phyloP scores from a whole-genome alignment of 192 early-diverging fungal genomes.

The Gonapodya prolifera region DNA sequence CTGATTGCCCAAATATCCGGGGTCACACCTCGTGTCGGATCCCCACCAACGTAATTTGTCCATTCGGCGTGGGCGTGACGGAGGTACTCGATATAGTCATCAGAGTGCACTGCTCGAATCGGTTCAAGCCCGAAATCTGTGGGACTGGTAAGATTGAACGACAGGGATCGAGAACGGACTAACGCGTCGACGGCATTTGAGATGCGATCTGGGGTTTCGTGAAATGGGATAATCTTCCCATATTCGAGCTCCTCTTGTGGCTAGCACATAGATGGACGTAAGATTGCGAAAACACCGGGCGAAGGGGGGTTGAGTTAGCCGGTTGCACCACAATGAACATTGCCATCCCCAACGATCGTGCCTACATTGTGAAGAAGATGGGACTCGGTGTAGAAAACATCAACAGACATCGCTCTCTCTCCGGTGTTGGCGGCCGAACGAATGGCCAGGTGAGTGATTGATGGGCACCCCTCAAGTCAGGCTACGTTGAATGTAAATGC shows the following conservation, averaged over 20 bases:
- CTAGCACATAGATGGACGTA: too few species aligned
- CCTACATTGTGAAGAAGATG: not conserved
- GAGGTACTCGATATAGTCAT: slow-evolving; percentile 46
- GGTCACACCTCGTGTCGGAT: not conserved
- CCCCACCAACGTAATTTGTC: slow-evolving; percentile 6
- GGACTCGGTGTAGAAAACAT: not conserved
- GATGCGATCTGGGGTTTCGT: not conserved
- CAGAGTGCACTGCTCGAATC: slow-evolving; percentile 38
- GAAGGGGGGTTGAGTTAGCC: too few species aligned
- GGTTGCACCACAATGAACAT: not conserved
- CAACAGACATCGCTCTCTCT: not conserved
- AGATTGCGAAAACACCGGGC: too few species aligned
- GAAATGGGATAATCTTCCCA: not conserved
- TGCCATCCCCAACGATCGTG: too few species aligned
- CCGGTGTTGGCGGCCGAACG: too few species aligned
- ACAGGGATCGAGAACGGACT: not conserved
- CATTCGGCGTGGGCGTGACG: slow-evolving; percentile 43
- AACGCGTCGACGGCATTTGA: not conserved
- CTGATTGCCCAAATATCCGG: not conserved
- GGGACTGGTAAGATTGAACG: not conserved
- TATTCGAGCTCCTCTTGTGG: not conserved
- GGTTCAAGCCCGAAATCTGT: slow-evolving; percentile 25
- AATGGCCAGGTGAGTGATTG: too few species aligned
- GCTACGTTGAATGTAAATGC: too few species aligned
- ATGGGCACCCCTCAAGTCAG: too few species aligned